Evolutionary conservation across 1,284 basidiomycete species (phyloP).

Genomic region (Fomes fomentarius): DNA sequence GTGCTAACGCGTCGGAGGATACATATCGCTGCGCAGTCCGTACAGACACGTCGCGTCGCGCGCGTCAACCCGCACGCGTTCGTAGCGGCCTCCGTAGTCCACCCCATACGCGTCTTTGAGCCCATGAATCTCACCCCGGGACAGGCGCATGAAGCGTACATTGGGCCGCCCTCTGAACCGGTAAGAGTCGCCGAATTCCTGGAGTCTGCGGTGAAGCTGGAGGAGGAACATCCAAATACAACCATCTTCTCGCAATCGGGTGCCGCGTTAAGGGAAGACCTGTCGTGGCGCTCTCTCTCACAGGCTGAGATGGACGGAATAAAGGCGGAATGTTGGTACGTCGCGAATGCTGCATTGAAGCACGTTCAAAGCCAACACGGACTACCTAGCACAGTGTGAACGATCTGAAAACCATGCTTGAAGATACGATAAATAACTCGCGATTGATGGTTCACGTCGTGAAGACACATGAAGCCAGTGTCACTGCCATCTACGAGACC

Average conservation of each 20-base stretch:
- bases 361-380: neutral
- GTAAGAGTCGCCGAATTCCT: conserved; percentile 32
- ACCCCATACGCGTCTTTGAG: too few relatives aligned
- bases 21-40: too few relatives aligned
- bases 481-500: conserved; percentile 50
- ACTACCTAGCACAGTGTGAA: conserved; percentile 46
- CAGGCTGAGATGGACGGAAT: conserved; percentile 25
- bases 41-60: too few relatives aligned
- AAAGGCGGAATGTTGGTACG: conserved; percentile 37
- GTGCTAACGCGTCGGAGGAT: too few relatives aligned
- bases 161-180: conserved; percentile 37
- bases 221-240: conserved; percentile 7
- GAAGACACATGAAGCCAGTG: conserved; percentile 52
- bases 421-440: conserved; percentile 55
- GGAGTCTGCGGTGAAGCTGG: conserved; percentile 21
- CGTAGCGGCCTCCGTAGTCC: too few relatives aligned
- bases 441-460: conserved; percentile 59
- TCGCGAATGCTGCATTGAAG: neutral
- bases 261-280: conserved; percentile 5
- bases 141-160: conserved; percentile 36
- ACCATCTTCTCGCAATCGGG: conserved; percentile 18
- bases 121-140: conserved; percentile 28
- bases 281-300: conserved; percentile 21
- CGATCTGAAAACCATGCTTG: conserved; percentile 52
- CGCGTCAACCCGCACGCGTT: too few relatives aligned